Base-by-base conservation (phyloP, 2,329 filamentous ascomycete species). In the Cladobotryum mycophilum region DNA sequence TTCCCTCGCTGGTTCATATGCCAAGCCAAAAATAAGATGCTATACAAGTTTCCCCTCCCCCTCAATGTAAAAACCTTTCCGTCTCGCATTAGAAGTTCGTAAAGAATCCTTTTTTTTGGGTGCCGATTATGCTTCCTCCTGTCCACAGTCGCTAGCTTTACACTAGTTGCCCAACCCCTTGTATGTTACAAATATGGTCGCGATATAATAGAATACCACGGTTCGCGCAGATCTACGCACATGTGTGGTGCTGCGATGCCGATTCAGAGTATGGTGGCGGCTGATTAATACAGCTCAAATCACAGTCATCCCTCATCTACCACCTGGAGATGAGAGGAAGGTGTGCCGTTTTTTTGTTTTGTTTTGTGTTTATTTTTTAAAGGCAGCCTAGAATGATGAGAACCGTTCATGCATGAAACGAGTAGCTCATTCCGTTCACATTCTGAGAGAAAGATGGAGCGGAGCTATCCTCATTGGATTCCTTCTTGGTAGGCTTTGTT, bases 401-500 rank as follows among this genome's bases (percentile, higher is more conserved):
- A 11, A 30, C 25, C 9, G 6, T 11, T 30, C 25, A 49, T 50
- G 55, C 41, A 51, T 54, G 53, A 58, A 63, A 52, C 11, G 60
- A 56, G 36, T 62, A 66, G 45, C 60, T 58, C 56, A 64, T 62
- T 15, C 58, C 58, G 4, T 63, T 56, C 53, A 66, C 57, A n/a
- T 58, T 53, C 11, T 63, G 60, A n/a, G 60, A 57, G 18, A 56
- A 64, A 3, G 53, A 34, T 48, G 50, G 22, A n/a, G 53, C 43
- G 14, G 60, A 61, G 43, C 55, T 54, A 41, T 61, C 64, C 45
- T 61, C 47, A 37, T 58, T 48, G 36, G 55, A 52, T 15, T 68
- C 66, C 55, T 67, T 70, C 57, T 69, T 70, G 35, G 56, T 51
- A 4, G 62, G 52, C 54, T 69, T 68, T 43, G 53, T 30, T 30